A percentile compares a stretch with the other conserved stretches of the same genome.
Evolutionary conservation across 1,139 yeast species (phyloP).

Genomic region (Magnusiomyces sp.): DNA sequence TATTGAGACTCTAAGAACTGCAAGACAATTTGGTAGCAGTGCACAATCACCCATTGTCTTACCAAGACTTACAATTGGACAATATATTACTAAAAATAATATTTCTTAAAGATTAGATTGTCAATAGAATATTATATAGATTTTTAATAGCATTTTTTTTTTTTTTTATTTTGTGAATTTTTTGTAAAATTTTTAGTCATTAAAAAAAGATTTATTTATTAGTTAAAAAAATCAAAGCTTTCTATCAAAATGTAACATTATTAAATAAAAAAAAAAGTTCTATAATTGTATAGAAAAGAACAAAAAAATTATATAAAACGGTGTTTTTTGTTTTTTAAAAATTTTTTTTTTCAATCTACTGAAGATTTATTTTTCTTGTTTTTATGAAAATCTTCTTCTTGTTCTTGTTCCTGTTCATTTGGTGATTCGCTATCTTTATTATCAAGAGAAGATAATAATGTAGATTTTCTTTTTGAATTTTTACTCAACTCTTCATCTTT

Average conservation of each 20-base stretch:
- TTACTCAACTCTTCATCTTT: too few species aligned
- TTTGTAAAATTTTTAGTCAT: too few species aligned
- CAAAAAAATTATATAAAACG: background rate
- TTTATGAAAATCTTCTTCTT: too few species aligned
- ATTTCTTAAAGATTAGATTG: background rate
- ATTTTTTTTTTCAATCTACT: background rate
- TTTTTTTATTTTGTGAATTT: too few species aligned
- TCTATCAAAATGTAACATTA: background rate
- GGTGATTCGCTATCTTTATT: too few species aligned
- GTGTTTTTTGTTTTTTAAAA: background rate
- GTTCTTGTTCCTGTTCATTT: too few species aligned
- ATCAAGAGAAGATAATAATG: too few species aligned
- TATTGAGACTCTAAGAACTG: too few species aligned
- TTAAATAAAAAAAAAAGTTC: background rate
- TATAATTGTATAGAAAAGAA: background rate
- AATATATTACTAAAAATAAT: background rate
- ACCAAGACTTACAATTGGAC: constrained; percentile 3
- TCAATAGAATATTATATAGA: background rate
- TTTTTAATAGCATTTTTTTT: too few species aligned
- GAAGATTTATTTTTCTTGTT: background rate
- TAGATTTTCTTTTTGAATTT: too few species aligned
- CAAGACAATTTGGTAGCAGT: background rate
- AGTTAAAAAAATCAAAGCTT: too few species aligned
- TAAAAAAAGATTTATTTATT: too few species aligned
- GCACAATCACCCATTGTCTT: background rate